Evolutionary conservation across 257 asterid species (phyloP).

Genomic region (Petunia secreta): DNA sequence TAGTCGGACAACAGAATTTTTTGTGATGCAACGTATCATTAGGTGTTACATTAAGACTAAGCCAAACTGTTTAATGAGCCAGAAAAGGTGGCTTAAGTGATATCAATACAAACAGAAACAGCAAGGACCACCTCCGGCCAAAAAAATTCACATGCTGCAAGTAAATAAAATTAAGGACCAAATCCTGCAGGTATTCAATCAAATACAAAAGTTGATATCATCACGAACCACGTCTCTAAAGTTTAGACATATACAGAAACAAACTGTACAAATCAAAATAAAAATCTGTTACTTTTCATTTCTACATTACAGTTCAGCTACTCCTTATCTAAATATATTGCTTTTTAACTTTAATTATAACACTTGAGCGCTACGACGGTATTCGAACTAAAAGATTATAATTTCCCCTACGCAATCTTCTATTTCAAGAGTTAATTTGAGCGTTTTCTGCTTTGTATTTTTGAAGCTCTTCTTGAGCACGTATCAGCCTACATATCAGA

Average conservation of each 20-base stretch:
- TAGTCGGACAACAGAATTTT: neutral
- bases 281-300: neutral
- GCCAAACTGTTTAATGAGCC: neutral
- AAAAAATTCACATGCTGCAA: neutral
- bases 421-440: slow-evolving; percentile 39
- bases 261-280: slow-evolving; percentile 26
- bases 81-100: neutral
- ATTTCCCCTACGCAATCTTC: neutral
- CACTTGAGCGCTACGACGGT: neutral
- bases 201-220: neutral
- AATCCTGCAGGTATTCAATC: neutral
- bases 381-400: slow-evolving; percentile 1
- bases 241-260: slow-evolving; percentile 16
- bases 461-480: slow-evolving; percentile 74
- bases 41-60: neutral
- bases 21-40: neutral
- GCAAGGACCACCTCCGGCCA: neutral
- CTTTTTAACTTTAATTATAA: neutral
- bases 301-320: slow-evolving; percentile 19
- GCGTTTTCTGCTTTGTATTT: slow-evolving; percentile 59
- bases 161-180: neutral
- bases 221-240: neutral
- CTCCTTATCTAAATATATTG: slow-evolving; percentile 19
- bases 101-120: neutral
- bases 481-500: slow-evolving; percentile 39